A percentile compares a stretch with the other conserved stretches of the same genome.
phyloP scores from a whole-genome alignment of 495 filamentous ascomycete species.

The Penicillium angulare region DNA sequence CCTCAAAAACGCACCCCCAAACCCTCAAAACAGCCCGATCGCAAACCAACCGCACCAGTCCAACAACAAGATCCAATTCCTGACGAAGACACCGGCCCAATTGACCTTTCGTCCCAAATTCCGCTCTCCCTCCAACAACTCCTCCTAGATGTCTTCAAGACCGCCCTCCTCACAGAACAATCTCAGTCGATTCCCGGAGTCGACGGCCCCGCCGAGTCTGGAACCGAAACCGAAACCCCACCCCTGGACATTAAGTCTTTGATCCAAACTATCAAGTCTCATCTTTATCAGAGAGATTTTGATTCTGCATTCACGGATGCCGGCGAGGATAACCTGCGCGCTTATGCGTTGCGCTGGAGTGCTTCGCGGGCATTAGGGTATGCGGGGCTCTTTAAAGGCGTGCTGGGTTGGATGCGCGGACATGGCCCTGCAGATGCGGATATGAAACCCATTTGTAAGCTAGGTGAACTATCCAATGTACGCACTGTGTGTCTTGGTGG shows the following conservation, averaged over 20 bases:
- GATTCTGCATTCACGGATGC: conserved; percentile 67
- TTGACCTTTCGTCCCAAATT: conserved; percentile 32
- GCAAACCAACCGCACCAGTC: conserved; percentile 11
- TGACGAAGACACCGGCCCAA: conserved; percentile 7
- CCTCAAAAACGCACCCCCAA: conserved; percentile 6
- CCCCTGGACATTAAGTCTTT: conserved; percentile 46
- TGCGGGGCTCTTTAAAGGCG: conserved; percentile 56
- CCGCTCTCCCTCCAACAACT: conserved; percentile 63
- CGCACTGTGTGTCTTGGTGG: conserved; percentile 75
- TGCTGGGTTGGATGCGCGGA: conserved; percentile 32
- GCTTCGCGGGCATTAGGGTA: conserved; percentile 80
- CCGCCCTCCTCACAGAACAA: conserved; percentile 45
- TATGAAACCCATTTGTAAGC: background rate
- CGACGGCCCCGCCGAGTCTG: conserved; percentile 7
- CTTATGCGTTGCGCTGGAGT: conserved; percentile 87
- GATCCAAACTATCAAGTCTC: conserved; percentile 78
- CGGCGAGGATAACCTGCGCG: conserved; percentile 60
- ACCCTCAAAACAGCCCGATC: conserved; percentile 16
- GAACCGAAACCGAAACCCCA: conserved; percentile 9
- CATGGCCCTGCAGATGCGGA: too few species aligned
- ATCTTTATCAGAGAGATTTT: conserved; percentile 85
- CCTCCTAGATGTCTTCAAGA: conserved; percentile 73
- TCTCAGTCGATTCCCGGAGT: background rate
- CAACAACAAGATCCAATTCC: background rate
- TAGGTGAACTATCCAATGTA: background rate